Evolutionary conservation across 1,284 basidiomycete genomes (phyloP), one percentile per base, ranked within the genome.

Genomic region (Blastosporella zonata): DNA sequence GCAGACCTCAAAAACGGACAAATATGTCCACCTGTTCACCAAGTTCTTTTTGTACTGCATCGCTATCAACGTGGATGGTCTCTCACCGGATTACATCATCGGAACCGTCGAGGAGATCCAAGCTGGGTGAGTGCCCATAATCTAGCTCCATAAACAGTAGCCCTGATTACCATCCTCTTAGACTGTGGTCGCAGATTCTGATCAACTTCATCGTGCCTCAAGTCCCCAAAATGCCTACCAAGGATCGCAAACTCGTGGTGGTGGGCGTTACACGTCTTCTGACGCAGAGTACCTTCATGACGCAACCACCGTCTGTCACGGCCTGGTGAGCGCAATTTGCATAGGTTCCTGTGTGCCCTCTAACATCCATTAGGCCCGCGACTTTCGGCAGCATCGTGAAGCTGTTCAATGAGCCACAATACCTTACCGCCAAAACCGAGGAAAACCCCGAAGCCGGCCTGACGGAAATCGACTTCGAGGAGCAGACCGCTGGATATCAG

Each of bases 1-100:
- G 69, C 94, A 97, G 61, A 79, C 80, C 18, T 92, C 81, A 71
- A 94, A 94, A 67, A 97, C 95, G 27, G 87, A 95, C 54, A 89
- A 84, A 65, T 97, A 90, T 66, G 84, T 87, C 7, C 91, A 94
- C 62, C 78, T 84, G 41, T 89, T 97, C 61, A 79, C 90, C 8
- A 78, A 83, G 59, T 94, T 97, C 67, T 67, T 96, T 48, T 70
- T 87, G 28, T 89, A 83, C 65, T 72, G 79, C 13, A 80, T 88
- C 64, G 91, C 91, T 6, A 68, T 97, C 55, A 75, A 88, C 47
- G 81, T 83, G 20, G 78, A 84, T 1, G 90, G 86, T 1, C 68
- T 90, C 22, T 76, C 75, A 0, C 87, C 94, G 0, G 90, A 97
- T 60, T 87, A 82, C 57, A 68, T 95, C 34, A 83, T 97, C 49